Evolutionary conservation across 805 yeast species (phyloP).

Genomic region (Starmerella sp.): DNA sequence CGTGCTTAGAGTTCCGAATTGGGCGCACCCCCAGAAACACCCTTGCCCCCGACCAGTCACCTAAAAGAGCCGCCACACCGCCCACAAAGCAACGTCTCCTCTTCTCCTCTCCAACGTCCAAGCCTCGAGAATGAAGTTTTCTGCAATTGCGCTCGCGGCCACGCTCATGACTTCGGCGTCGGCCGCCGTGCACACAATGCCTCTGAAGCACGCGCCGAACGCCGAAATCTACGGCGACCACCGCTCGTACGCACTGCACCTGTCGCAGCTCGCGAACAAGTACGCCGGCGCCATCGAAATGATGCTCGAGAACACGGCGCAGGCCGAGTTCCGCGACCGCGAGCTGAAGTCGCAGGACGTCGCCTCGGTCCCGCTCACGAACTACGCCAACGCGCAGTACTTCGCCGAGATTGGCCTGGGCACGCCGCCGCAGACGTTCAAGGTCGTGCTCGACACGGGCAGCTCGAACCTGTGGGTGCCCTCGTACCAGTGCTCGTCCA

Average conservation of each 20-base stretch:
- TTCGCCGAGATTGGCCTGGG: slow-evolving; percentile 85
- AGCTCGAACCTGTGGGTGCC: slow-evolving; percentile 98
- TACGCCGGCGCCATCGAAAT: slow-evolving; percentile 18
- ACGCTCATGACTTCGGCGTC: slow-evolving; percentile 17
- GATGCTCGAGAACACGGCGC: slow-evolving; percentile 8
- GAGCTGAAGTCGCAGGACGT: slow-evolving; percentile 7
- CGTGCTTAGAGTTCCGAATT: slow-evolving; percentile 3
- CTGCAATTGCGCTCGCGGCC: slow-evolving; percentile 19
- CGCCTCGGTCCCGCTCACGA: slow-evolving; percentile 60
- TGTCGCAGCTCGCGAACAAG: slow-evolving; percentile 21
- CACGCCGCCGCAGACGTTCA: slow-evolving; percentile 86
- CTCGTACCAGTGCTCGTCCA: slow-evolving; percentile 71
- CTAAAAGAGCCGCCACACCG: slow-evolving; percentile 1
- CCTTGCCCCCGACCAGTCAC: background rate
- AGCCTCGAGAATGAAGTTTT: slow-evolving; percentile 5
- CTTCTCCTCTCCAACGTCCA: background rate
- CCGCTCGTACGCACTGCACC: slow-evolving; percentile 20
- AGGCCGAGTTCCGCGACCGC: slow-evolving; percentile 11
- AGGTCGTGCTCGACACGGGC: slow-evolving; percentile 93
- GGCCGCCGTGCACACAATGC: slow-evolving; percentile 20
- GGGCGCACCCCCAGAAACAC: background rate
- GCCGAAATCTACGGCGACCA: slow-evolving; percentile 18
- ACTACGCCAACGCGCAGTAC: slow-evolving; percentile 93
- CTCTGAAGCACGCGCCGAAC: slow-evolving; percentile 16
- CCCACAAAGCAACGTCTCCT: background rate